A percentile compares a stretch with the other conserved stretches of the same genome.
Evolutionary conservation across 768 basidiomycete genomes (phyloP).

Genomic region (Lactarius akahatsu): DNA sequence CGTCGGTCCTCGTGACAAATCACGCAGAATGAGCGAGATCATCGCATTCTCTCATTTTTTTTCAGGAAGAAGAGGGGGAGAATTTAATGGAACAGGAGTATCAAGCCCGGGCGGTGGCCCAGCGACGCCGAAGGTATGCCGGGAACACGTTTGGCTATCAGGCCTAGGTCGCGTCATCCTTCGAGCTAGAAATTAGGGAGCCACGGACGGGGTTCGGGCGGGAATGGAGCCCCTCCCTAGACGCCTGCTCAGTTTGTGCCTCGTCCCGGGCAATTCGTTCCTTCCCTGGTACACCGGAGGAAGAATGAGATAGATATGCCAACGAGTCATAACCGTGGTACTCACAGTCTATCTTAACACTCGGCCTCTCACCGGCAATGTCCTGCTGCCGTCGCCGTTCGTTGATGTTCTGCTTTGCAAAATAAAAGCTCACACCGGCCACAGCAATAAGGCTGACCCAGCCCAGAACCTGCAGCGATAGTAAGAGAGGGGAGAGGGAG

Average conservation of each 20-base stretch:
- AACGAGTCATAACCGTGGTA: neutral
- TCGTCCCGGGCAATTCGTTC: slow-evolving; percentile 17
- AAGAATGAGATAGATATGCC: neutral
- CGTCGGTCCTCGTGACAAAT: neutral
- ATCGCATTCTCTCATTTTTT: neutral
- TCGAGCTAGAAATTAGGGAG: neutral
- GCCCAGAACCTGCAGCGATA: slow-evolving; percentile 33
- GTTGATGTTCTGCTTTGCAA: slow-evolving; percentile 40
- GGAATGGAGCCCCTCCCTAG: neutral
- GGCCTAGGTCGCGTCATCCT: slow-evolving; percentile 6
- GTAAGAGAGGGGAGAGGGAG: no score
- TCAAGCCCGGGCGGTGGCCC: slow-evolving; percentile 1
- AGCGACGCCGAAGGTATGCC: neutral
- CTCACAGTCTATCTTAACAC: slow-evolving; percentile 39
- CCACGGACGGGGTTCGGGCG: slow-evolving; percentile 1
- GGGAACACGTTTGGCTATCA: neutral
- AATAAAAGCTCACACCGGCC: slow-evolving; percentile 42
- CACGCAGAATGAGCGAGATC: neutral
- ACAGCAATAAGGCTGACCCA: slow-evolving; percentile 39
- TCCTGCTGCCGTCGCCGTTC: slow-evolving; percentile 38
- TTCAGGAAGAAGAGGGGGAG: neutral
- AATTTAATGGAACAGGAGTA: neutral
- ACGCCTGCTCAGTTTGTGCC: slow-evolving; percentile 10
- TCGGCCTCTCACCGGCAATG: slow-evolving; percentile 35
- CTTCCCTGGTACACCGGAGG: slow-evolving; percentile 12